Conservation (phyloP, 1,284 basidiomycete genomes). For the Malassezia cuniculi region DNA sequence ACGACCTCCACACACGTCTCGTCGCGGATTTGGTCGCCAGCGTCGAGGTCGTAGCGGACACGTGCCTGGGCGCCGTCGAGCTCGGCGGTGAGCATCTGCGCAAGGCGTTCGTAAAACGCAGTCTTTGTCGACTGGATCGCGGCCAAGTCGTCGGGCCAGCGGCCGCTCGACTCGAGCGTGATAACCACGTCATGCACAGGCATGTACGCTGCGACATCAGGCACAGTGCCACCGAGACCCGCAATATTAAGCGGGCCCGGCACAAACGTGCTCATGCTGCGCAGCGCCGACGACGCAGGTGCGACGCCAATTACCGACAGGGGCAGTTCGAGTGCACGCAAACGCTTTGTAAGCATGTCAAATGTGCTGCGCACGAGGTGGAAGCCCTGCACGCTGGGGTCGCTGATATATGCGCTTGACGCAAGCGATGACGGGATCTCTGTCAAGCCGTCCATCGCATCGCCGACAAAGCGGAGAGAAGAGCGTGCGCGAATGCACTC, state of each 20-base stretch:
- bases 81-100: conserved; percentile 21
- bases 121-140: conserved; percentile 91
- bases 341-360: conserved; percentile 61
- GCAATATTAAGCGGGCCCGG: conserved; percentile 51
- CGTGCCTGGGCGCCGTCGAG: conserved; percentile 11
- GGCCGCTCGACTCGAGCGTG: conserved; percentile 60
- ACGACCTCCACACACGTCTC: conserved; percentile 63
- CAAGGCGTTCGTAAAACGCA: conserved; percentile 53
- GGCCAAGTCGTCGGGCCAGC: conserved; percentile 86
- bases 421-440: conserved; percentile 45
- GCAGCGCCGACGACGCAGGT: conserved; percentile 58
- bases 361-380: conserved; percentile 66
- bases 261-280: conserved; percentile 68
- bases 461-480: conserved; percentile 51
- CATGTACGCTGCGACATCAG: conserved; percentile 40
- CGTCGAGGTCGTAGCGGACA: conserved; percentile 48
- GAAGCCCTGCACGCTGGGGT: conserved; percentile 50
- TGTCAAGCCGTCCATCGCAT: conserved; percentile 57
- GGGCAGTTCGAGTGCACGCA: conserved; percentile 67
- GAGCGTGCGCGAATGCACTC: conserved; percentile 52
- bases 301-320: conserved; percentile 62
- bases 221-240: conserved; percentile 33
- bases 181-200: conserved; percentile 50
- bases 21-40: conserved; percentile 52
- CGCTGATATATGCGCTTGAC: conserved; percentile 39